Evolutionary conservation across 495 filamentous ascomycete genomes (phyloP).

Genomic region (Rusavskia elegans): DNA sequence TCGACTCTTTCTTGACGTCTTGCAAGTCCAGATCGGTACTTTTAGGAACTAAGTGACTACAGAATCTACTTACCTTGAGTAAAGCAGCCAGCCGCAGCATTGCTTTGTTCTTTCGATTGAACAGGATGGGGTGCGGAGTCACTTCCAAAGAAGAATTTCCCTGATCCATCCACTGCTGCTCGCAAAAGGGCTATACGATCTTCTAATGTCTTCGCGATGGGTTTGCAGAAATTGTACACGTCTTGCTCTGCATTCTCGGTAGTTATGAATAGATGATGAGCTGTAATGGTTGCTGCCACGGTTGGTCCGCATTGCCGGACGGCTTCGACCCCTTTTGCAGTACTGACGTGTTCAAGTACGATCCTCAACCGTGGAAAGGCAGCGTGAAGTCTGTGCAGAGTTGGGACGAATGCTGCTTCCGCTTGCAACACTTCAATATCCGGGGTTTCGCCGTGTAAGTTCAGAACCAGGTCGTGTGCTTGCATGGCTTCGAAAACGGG

Average conservation of each 20-base stretch:
- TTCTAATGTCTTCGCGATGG: constrained; percentile 55
- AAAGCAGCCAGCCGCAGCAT: constrained; percentile 71
- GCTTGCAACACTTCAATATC: constrained; percentile 58
- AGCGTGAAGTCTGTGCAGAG: constrained; percentile 49
- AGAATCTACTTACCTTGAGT: constrained; percentile 40
- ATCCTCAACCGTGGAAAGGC: constrained; percentile 70
- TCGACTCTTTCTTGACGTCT: no score
- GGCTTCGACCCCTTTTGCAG: constrained; percentile 62
- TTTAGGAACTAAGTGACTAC: no score
- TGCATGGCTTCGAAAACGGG: constrained; percentile 73
- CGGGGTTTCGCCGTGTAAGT: constrained; percentile 43
- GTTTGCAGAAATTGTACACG: constrained; percentile 78
- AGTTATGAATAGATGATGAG: constrained; percentile 68
- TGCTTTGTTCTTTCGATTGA: constrained; percentile 48
- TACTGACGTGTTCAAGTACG: constrained; percentile 66
- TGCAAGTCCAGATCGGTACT: no score
- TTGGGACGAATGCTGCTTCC: constrained; percentile 70
- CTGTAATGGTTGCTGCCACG: constrained; percentile 54
- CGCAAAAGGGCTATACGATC: constrained; percentile 64
- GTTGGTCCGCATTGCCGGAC: constrained; percentile 60
- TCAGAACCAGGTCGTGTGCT: constrained; percentile 43
- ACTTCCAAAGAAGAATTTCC: constrained; percentile 69
- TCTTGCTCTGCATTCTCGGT: constrained; percentile 63
- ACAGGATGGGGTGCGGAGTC: constrained; percentile 69
- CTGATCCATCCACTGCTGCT: constrained; percentile 46